Evolutionary conservation across 2,329 filamentous ascomycete genomes (phyloP).

Genomic region (Ophidiomyces ophidiicola): DNA sequence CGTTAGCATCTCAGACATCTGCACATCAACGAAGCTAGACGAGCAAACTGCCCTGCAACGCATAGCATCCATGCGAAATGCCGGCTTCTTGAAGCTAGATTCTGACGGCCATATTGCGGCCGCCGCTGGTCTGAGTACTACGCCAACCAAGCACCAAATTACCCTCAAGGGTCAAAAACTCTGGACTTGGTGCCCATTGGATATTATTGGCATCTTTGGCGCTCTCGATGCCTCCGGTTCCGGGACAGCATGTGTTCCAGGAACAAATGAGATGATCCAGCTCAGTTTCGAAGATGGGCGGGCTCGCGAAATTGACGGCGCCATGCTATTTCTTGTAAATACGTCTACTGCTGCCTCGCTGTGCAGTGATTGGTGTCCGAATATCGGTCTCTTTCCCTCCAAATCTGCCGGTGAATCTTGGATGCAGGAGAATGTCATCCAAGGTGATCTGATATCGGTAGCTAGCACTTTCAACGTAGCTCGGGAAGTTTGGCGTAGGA

Average conservation of each 20-base stretch:
- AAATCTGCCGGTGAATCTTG: neutral
- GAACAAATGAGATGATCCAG: neutral
- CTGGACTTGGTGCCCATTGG: neutral
- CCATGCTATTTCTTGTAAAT: neutral
- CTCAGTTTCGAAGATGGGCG: neutral
- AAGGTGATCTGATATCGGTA: no score
- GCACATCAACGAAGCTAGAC: neutral
- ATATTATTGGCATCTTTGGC: neutral
- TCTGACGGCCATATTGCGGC: neutral
- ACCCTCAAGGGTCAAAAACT: neutral
- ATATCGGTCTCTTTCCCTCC: neutral
- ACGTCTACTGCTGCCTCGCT: neutral
- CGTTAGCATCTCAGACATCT: neutral
- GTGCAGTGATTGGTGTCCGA: neutral
- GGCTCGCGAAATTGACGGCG: neutral
- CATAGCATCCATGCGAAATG: neutral
- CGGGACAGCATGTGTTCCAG: neutral
- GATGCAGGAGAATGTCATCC: neutral
- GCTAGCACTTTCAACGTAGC: no score
- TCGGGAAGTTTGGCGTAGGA: no score
- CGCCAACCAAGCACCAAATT: neutral
- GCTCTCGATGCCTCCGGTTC: neutral
- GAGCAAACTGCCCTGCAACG: neutral
- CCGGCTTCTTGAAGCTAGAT: neutral
- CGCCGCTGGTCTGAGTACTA: neutral